Evolutionary conservation across 1,139 yeast species (phyloP).

Genomic region (Waltiozyma solani): DNA sequence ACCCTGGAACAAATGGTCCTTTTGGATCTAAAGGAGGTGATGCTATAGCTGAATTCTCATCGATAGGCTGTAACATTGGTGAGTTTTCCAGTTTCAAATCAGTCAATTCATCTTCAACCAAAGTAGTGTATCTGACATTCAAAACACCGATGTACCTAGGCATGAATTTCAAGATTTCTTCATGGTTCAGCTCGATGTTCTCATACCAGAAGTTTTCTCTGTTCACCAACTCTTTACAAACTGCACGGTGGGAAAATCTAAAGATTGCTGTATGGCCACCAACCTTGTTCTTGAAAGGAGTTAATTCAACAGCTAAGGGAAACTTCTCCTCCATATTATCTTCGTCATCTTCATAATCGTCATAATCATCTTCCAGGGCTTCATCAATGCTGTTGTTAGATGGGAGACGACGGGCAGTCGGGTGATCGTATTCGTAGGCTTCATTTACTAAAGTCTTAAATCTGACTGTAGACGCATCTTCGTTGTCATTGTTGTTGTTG

Average conservation of each 20-base stretch:
- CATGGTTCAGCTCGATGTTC: slow-evolving; percentile 67
- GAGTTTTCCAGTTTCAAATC: slow-evolving; percentile 12
- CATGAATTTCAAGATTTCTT: slow-evolving; percentile 73
- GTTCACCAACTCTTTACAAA: slow-evolving; percentile 89
- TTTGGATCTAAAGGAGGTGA: too few relatives aligned
- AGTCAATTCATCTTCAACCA: slow-evolving; percentile 9
- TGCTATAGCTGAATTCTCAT: neutral
- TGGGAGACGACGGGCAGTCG: neutral
- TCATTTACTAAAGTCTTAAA: neutral
- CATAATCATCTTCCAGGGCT: neutral
- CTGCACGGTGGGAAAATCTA: slow-evolving; percentile 82
- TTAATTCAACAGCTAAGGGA: slow-evolving; percentile 72
- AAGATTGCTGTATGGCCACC: slow-evolving; percentile 99
- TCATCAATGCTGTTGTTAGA: neutral
- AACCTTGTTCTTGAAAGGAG: slow-evolving; percentile 85
- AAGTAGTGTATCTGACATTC: slow-evolving; percentile 60
- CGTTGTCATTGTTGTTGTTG: neutral
- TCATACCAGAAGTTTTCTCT: slow-evolving; percentile 91
- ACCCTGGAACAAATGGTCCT: slow-evolving; percentile 3
- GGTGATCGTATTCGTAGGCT: neutral
- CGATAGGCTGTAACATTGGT: slow-evolving; percentile 11
- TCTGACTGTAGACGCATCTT: neutral
- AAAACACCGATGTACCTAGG: slow-evolving; percentile 91
- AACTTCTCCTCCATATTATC: slow-evolving; percentile 26
- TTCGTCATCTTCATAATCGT: slow-evolving; percentile 4